Percentiles rank a stretch among this genome's conserved stretches.
Evolutionary conservation across 768 basidiomycete genomes (phyloP).

Genomic region (Tephrocybe rancida): DNA sequence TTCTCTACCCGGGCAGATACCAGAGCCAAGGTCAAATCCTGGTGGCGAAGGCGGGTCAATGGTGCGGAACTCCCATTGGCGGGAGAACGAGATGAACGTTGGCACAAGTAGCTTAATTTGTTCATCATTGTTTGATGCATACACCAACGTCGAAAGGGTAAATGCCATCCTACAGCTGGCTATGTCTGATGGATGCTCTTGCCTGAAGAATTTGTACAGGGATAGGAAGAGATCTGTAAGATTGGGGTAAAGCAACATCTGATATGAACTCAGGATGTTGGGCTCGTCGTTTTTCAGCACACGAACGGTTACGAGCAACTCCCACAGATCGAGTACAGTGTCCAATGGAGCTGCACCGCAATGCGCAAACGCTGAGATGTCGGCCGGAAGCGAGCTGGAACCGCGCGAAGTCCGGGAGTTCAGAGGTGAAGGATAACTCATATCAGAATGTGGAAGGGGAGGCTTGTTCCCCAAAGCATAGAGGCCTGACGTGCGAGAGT

Average conservation of each 20-base stretch:
- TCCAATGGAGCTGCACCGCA: background rate
- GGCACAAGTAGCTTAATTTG: conserved; percentile 19
- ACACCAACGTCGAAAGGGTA: conserved; percentile 32
- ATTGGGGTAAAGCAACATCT: conserved; percentile 16
- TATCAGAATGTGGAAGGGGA: background rate
- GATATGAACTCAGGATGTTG: conserved; percentile 29
- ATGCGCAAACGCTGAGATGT: background rate
- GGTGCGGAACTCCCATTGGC: conserved; percentile 13
- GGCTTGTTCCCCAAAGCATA: background rate
- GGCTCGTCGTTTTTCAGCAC: background rate
- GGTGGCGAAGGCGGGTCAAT: conserved; percentile 18
- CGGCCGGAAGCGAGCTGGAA: background rate
- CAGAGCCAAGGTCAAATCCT: conserved; percentile 20
- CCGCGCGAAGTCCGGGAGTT: background rate
- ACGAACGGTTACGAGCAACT: conserved; percentile 1
- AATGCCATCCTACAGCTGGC: conserved; percentile 27
- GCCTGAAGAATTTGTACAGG: conserved; percentile 27
- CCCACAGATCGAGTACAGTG: conserved; percentile 11
- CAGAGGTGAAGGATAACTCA: background rate
- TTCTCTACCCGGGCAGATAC: conserved; percentile 18
- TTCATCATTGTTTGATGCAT: conserved; percentile 7
- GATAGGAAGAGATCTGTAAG: conserved; percentile 27
- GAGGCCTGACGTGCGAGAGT: background rate
- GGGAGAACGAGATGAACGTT: conserved; percentile 33
- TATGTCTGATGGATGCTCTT: background rate